Conservation (phyloP, 495 filamentous ascomycete species). For the Lasiosphaeria ovina region DNA sequence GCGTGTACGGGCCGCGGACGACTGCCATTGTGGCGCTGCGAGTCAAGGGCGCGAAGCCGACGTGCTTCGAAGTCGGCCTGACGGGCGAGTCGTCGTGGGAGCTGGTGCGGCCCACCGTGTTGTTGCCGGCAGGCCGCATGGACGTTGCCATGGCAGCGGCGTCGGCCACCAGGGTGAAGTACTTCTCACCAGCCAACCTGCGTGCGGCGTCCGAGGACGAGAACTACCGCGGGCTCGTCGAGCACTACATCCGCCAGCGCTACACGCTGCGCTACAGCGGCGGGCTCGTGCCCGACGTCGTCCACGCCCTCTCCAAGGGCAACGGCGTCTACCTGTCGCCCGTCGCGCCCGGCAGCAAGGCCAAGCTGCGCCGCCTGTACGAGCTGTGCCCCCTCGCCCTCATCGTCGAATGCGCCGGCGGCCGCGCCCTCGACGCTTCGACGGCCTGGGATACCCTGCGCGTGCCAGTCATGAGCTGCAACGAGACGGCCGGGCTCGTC, state of each 20-base stretch:
- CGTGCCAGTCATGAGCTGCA: conserved; percentile 32
- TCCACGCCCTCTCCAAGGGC: conserved; percentile 51
- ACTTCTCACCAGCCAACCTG: conserved; percentile 56
- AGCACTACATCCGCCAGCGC: conserved; percentile 36
- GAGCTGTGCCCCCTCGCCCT: conserved; percentile 51
- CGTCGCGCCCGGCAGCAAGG: conserved; percentile 41
- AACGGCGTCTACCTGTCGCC: conserved; percentile 53
- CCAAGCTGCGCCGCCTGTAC: conserved; percentile 51
- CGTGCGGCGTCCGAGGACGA: conserved; percentile 43
- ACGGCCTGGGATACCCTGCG: conserved; percentile 40
- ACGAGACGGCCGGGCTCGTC: conserved; percentile 48
- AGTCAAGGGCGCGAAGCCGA: conserved; percentile 24
- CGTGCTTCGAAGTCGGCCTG: conserved; percentile 46
- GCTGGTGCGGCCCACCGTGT: conserved; percentile 35
- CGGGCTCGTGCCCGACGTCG: conserved; percentile 53
- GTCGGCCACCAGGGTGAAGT: conserved; percentile 35
- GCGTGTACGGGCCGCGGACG: conserved; percentile 51
- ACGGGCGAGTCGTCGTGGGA: conserved; percentile 17
- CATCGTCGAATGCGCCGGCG: conserved; percentile 52
- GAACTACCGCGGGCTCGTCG: conserved; percentile 43
- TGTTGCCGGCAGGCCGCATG: conserved; percentile 19
- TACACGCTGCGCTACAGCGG: conserved; percentile 54
- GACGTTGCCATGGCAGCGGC: background rate
- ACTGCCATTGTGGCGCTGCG: conserved; percentile 48
- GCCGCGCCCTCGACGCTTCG: conserved; percentile 42